These are phyloP conservation scores for Aleurites moluccanus DNA, from an alignment of 441 rosid genomes.

Conservation along the genomic window DNA sequence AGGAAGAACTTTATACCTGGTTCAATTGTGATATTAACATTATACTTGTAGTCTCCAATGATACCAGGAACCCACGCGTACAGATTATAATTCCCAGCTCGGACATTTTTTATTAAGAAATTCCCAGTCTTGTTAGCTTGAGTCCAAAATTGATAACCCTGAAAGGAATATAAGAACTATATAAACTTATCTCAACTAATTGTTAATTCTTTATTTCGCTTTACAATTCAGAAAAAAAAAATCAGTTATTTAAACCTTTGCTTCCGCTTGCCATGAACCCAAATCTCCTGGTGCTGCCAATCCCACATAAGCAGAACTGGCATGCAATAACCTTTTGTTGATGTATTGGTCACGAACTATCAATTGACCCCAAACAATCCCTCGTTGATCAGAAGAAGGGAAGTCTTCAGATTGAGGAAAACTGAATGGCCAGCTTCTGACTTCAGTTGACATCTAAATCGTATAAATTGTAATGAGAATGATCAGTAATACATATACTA, in stretches of 20 bases:
- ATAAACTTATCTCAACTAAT: neutral
- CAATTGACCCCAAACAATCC: slow-evolving; percentile 29
- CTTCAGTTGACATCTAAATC: slow-evolving; percentile 31
- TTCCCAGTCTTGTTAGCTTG: slow-evolving; percentile 27
- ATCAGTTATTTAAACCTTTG: slow-evolving; percentile 25
- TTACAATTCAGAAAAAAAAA: neutral
- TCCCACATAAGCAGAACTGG: slow-evolving; percentile 32
- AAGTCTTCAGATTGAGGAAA: slow-evolving; percentile 32
- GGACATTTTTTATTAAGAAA: slow-evolving; percentile 33
- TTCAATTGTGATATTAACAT: slow-evolving; percentile 7
- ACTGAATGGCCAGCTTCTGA: slow-evolving; percentile 35
- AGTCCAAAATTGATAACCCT: slow-evolving; percentile 47
- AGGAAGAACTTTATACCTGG: slow-evolving; percentile 31
- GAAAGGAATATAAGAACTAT: neutral
- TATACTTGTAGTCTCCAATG: slow-evolving; percentile 40
- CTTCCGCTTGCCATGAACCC: slow-evolving; percentile 43
- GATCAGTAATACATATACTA: neutral
- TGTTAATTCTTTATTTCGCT: neutral
- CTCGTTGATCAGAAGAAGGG: slow-evolving; percentile 28
- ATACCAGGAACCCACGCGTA: slow-evolving; percentile 42
- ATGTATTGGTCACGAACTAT: slow-evolving; percentile 29
- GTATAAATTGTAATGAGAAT: neutral
- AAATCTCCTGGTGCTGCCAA: slow-evolving; percentile 37
- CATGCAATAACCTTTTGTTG: slow-evolving; percentile 12
- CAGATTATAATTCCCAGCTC: slow-evolving; percentile 33